Base-by-base conservation (phyloP, 257 asterid species). In the Euphrasia confusa region DNA sequence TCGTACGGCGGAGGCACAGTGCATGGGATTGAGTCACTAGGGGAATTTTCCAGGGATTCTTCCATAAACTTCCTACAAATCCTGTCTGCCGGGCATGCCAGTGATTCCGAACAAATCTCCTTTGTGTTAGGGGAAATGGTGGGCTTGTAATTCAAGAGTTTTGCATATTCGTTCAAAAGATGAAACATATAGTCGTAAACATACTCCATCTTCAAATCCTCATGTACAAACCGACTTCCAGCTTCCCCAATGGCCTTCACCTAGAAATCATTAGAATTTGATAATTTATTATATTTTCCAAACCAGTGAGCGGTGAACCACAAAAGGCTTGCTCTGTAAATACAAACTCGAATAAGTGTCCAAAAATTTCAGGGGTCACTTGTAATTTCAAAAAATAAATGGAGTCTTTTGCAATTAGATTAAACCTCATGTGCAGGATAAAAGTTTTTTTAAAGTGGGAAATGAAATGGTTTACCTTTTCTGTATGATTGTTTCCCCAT, bases 101-200 rank as follows among this genome's bases (percentile, higher is more conserved):
- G 0, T 14, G 85, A 68, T 68, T 91, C 98, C 3, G 90, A 54
- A 68, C 94, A 88, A 8, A 86, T 65, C 73, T 88, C 92, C 5
- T 27, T 45, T 7, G 90, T 95, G n/a, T 76, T 65, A 7, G 66
- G 74, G 47, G 95, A 84, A 68, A 91, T 4, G 0, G 17, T 10
- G 7, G 98, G 96, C 67, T 76, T 77, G 77, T 79, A 91, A 60
- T 64, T 84, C 66, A 82, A 52, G 59, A 88, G 84, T 78, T 83
- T 86, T n/a, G 81, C 86, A 21, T 91, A 91, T 61, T 88, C 94
- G 37, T 71, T 86, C 21, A 91, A 35, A 48, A 91, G 70, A 72
- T 91, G 95, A 54, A 88, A 82, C 48, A 88, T 88, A 64, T 91
- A 91, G 60, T 88, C 96, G 9, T 75, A 88, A 12, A 91, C 77